Conservation (phyloP, 169 alveolate species). For the Toxoplasma gondii region DNA sequence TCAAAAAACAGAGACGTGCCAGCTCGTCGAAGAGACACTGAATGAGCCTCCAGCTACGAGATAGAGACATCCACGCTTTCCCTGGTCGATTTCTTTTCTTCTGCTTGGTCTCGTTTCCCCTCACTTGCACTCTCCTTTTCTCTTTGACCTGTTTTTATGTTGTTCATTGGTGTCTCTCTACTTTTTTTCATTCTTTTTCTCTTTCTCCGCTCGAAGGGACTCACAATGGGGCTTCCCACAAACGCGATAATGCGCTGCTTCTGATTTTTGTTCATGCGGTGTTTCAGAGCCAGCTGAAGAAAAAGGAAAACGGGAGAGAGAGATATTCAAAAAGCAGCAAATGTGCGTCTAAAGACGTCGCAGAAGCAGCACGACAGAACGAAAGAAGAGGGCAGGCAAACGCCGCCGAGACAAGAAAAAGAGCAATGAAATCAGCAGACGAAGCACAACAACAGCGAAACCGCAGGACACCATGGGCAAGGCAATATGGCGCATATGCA, state of each 20-base stretch:
- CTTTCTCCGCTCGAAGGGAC: not conserved
- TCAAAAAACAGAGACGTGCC: too few relatives aligned
- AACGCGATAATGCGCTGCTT: conserved; percentile 95
- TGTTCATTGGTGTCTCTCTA: too few relatives aligned
- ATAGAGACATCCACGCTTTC: too few relatives aligned
- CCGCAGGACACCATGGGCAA: too few relatives aligned
- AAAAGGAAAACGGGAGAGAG: not conserved
- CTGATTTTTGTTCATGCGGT: conserved; percentile 94
- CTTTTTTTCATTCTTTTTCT: not conserved
- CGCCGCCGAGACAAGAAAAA: not conserved
- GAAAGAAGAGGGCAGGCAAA: not conserved
- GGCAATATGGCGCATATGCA: too few relatives aligned
- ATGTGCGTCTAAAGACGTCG: not conserved
- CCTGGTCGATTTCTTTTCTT: too few relatives aligned
- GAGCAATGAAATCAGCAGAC: not conserved
- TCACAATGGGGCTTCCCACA: conserved; percentile 94
- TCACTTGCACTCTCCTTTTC: too few relatives aligned
- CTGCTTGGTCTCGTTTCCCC: too few relatives aligned
- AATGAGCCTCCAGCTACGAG: too few relatives aligned
- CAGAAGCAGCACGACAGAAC: not conserved
- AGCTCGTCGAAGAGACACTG: too few relatives aligned
- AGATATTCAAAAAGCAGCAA: not conserved
- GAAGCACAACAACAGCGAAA: not conserved
- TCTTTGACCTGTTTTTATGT: too few relatives aligned
- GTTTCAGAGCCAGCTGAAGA: conserved; percentile 94